A percentile compares a stretch with the other conserved stretches of the same genome.
Conservation (phyloP, 1,139 yeast species). For the Yueomyces sp. region DNA sequence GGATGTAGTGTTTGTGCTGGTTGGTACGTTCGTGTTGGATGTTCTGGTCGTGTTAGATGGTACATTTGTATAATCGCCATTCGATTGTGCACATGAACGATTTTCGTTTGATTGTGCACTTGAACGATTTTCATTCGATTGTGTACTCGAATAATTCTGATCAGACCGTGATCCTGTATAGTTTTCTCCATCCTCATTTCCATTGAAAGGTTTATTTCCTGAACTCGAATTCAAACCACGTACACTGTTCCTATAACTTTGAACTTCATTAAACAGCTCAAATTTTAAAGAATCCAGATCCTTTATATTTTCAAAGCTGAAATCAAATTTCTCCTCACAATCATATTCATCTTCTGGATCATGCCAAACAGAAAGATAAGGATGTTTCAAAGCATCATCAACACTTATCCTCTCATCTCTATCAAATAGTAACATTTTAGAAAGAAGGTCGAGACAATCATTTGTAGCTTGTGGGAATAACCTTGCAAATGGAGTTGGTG, state of each 20-base stretch:
- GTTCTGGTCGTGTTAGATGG: not conserved
- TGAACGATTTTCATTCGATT: not conserved
- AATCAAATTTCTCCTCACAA: not conserved
- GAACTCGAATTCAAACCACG: not conserved
- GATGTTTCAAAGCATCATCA: constrained; percentile 70
- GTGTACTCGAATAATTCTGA: not conserved
- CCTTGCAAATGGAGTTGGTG: constrained; percentile 40
- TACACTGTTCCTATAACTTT: not conserved
- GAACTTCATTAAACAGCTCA: not conserved
- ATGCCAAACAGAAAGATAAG: constrained; percentile 68
- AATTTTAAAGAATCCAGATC: not conserved
- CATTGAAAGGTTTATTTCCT: not conserved
- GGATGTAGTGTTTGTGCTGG: not conserved
- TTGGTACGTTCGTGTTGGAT: not conserved
- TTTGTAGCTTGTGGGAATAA: constrained; percentile 49
- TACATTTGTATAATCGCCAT: not conserved
- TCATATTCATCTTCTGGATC: constrained; percentile 59
- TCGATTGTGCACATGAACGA: not conserved
- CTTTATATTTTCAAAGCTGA: not conserved
- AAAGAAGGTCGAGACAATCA: constrained; percentile 63
- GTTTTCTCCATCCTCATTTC: not conserved
- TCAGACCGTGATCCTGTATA: no score
- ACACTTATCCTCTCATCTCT: constrained; percentile 71
- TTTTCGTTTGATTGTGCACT: not conserved
- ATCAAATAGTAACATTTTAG: constrained; percentile 64